Percentiles rank a stretch among this genome's conserved stretches.
Conservation (phyloP, 2,329 filamentous ascomycete species). For the Penicillium sp. region DNA sequence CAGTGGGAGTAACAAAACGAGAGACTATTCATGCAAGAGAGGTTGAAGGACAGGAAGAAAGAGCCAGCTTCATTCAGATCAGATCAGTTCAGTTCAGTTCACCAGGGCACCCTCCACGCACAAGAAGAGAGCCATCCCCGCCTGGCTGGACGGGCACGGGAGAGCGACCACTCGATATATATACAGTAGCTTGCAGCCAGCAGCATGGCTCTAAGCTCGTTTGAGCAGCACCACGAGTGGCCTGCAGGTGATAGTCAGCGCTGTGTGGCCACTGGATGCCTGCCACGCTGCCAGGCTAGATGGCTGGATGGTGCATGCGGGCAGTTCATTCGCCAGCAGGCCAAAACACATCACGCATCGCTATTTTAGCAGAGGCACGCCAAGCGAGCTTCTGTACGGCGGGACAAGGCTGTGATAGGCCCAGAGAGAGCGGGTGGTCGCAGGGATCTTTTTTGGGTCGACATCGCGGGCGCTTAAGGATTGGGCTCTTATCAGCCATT, state of each 20-base stretch:
- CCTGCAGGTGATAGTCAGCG: conserved; percentile 8
- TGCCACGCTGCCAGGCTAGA: conserved; percentile 5
- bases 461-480: conserved; percentile 10
- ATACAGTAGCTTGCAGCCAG: neutral
- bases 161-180: conserved; percentile 8
- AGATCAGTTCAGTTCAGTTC: too few relatives aligned
- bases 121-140: conserved; percentile 7
- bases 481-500: conserved; percentile 6
- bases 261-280: conserved; percentile 9
- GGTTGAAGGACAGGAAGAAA: neutral
- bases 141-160: conserved; percentile 2
- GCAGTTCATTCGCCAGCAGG: conserved; percentile 10
- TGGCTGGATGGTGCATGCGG: neutral
- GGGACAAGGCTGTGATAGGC: conserved; percentile 7
- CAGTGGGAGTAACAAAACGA: neutral
- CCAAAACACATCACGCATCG: neutral
- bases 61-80: neutral
- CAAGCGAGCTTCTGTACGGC: conserved; percentile 1
- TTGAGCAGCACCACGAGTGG: neutral
- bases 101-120: conserved; percentile 1
- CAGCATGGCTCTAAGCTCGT: neutral
- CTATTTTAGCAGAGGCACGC: conserved; percentile 8
- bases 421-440: neutral
- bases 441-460: neutral
- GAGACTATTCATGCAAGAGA: neutral